Evolutionary conservation across 1,284 basidiomycete species (phyloP).

Genomic region (Dichomitus squalens): DNA sequence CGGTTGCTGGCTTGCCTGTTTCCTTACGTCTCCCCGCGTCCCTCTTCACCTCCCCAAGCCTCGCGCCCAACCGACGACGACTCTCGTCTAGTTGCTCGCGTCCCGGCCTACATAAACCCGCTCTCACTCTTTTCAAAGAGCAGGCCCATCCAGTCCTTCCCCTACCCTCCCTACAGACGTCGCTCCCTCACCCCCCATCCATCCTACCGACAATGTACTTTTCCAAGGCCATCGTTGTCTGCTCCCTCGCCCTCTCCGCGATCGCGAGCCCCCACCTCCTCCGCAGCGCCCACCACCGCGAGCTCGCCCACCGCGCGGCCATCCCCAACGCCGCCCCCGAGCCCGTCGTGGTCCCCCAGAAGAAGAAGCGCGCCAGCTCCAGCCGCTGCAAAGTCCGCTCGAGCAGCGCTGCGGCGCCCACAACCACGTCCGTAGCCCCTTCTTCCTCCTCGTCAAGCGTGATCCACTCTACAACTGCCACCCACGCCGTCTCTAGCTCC

Average conservation of each 20-base stretch:
- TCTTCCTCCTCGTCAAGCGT: neutral
- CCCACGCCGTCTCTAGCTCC: constrained; percentile 23
- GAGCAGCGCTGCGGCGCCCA: constrained; percentile 12
- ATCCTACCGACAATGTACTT: constrained; percentile 45
- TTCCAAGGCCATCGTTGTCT: constrained; percentile 44
- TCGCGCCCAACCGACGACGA: constrained; percentile 16
- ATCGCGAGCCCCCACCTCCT: constrained; percentile 48
- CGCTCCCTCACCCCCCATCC: constrained; percentile 13
- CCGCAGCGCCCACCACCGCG: constrained; percentile 36
- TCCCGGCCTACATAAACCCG: constrained; percentile 23
- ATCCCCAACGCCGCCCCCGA: constrained; percentile 35
- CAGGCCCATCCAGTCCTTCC: constrained; percentile 21
- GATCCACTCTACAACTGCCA: constrained; percentile 6
- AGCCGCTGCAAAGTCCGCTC: constrained; percentile 31
- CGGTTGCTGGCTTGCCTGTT: constrained; percentile 4
- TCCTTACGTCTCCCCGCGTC: constrained; percentile 21
- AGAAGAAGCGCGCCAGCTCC: constrained; percentile 27
- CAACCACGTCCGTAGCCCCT: constrained; percentile 3
- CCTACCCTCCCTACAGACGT: constrained; percentile 20
- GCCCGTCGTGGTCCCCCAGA: constrained; percentile 24
- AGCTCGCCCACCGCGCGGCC: constrained; percentile 37
- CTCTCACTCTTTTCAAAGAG: constrained; percentile 21
- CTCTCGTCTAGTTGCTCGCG: constrained; percentile 10
- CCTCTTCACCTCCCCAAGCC: constrained; percentile 12
- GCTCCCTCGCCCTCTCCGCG: constrained; percentile 47